phyloP scores from a whole-genome alignment of 164 flowering plant species.

The Dillenia suffruticosa region DNA sequence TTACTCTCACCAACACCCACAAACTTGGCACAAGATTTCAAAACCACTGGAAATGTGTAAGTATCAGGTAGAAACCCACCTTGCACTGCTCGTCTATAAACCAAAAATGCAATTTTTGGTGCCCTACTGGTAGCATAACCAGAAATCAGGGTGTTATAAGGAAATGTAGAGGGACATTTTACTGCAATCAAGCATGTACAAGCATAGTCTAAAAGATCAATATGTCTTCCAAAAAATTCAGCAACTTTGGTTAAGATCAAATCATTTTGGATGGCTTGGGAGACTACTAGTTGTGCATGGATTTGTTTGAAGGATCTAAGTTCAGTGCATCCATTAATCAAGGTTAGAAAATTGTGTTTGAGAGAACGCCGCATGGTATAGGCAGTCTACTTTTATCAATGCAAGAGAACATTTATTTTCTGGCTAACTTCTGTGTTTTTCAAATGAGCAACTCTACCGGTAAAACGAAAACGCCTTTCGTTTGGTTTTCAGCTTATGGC shows the following conservation, averaged over 20 bases:
- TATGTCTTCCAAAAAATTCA: conserved; percentile 19
- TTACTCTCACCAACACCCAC: conserved; percentile 32
- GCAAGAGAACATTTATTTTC: not conserved
- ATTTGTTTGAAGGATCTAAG: conserved; percentile 27
- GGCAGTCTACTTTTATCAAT: not conserved
- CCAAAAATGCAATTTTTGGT: conserved; percentile 28
- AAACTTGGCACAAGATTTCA: conserved; percentile 41
- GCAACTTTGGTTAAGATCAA: conserved; percentile 17
- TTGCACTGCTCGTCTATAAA: conserved; percentile 21
- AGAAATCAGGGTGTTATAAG: conserved; percentile 31
- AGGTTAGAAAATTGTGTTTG: conserved; percentile 16
- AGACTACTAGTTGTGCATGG: conserved; percentile 33
- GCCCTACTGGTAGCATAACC: conserved; percentile 21
- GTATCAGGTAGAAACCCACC: conserved; percentile 39
- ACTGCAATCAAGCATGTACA: conserved; percentile 24
- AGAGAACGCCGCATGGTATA: conserved; percentile 8
- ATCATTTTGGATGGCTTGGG: conserved; percentile 17
- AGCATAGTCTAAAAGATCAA: conserved; percentile 15
- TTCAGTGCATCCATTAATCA: conserved; percentile 21
- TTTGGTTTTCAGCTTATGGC: not conserved
- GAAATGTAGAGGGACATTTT: conserved; percentile 22
- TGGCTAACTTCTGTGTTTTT: not conserved
- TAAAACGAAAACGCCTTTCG: not conserved
- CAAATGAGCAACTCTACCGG: no score
- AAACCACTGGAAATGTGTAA: conserved; percentile 41